Base-by-base conservation (phyloP, 148 eudicot genomes). In the Camellia granthamiana region DNA sequence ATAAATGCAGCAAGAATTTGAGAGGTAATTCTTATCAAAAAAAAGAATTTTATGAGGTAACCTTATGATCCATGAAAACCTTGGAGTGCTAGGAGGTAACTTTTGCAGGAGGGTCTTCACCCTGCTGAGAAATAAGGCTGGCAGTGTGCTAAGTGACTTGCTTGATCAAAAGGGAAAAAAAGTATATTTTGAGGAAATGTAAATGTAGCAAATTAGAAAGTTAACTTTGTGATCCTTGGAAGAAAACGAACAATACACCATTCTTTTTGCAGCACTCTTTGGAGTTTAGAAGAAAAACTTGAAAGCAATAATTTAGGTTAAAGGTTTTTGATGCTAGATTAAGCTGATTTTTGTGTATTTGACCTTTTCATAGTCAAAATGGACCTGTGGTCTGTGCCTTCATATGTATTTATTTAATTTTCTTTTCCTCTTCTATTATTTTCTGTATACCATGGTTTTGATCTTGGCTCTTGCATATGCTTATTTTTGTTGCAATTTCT, bases 71-170 rank as follows among this genome's bases (percentile, higher is more conserved):
- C 63, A 47, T 55, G 44, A 55, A 18, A 74, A 38, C n/a, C 63
- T 74, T 55, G 43, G 56, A 55, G 74, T 47, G 74, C 21, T 69
- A 69, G 73, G 73, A 47, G 74, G 49, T n/a, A 10, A 47, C 55
- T 6, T 23, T 63, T 49, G 74, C 13, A 46, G 38, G 2, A 70
- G 56, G 46, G 46, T 69, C 73, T 44, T 69, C 12, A 11, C 55
- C 1, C 15, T 70, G 74, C 56, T 46, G 74, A 70, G 38, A 70
- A 70, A 72, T 52, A 72, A 51, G 60, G 42, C 42, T 51, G 60
- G 43, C 52, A 43, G 16, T 52, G 75, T 52, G 11, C 52, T 21
- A 41, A 9, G 71, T 42, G 18, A 4, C 15, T 41, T 63, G 46
- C 71, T 14, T 67, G 49, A 12, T 67, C 71, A 41, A 41, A 72